Base-by-base conservation (phyloP, 1,139 yeast genomes). In the Geotrichum fermentans region DNA sequence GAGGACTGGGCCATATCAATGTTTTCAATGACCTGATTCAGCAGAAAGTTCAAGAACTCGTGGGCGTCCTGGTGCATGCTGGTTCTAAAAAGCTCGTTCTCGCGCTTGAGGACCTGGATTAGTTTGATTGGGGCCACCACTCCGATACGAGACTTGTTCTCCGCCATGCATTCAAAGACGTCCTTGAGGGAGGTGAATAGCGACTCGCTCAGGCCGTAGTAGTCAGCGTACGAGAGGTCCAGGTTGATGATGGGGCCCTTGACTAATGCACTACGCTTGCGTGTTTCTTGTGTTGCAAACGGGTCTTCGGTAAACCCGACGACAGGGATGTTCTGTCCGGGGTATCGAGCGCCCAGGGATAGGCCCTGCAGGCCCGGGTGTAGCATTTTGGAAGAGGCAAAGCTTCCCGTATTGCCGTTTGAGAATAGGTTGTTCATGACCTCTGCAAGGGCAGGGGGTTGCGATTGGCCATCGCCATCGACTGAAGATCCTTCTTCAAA, bases 41-140 rank as follows among this genome's bases (percentile, higher is more conserved):
- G 73, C 57, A 90, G 67, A 61, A 87, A 90, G 65, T 89, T 90
- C 63, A 89, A 76, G 65, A 92, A 92, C 66, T 92, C 98, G 67
- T 92, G 98, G 2, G 98, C 97, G 71, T 92, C 98, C 63, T 92
- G 98, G 65, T 92, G 98, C 96, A 89, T 89, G 47, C 85, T 82
- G 53, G 88, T 84, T 55, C 96, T 74, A 64, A 92, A 92, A 57
- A 90, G 71, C 58, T 80, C 84, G 64, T 92, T 92, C 59, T 87
- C 89, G 51, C 78, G 78, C 64, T 88, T 89, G 47, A 90, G 71
- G 46, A 83, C 82, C 43, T 80, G 82, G 45, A 92, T 79, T 45
- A 92, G 77, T 59, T 78, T 75, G 28, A 73, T 70, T 0, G 97
- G 97, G 0, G 95, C 85, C 0, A 87, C 90, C 10, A 92, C 88